phyloP scores from a whole-genome alignment of 2,329 filamentous ascomycete species.

The Aaosphaeria arxii region DNA sequence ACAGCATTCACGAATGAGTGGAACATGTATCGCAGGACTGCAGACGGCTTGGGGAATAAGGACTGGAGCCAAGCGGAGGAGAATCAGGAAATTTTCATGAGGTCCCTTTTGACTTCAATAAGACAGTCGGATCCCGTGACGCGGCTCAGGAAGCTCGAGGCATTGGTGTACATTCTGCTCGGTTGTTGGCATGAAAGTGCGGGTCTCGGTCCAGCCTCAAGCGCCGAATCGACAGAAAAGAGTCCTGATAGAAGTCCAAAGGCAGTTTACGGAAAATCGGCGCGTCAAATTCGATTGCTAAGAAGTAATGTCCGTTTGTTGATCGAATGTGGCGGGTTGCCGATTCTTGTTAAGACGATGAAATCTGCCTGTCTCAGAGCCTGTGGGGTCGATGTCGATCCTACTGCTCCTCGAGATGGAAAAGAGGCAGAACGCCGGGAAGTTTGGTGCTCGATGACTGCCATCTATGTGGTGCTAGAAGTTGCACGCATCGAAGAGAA shows the following conservation, averaged over 20 bases:
- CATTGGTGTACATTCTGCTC: conserved; percentile 46
- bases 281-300: conserved; percentile 44
- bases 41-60: conserved; percentile 42
- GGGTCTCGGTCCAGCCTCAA: conserved; percentile 16
- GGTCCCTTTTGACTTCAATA: conserved; percentile 37
- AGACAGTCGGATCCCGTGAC: conserved; percentile 22
- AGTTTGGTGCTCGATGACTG: conserved; percentile 49
- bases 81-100: conserved; percentile 57
- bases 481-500: conserved; percentile 38
- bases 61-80: conserved; percentile 67
- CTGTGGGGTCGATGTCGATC: conserved; percentile 23
- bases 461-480: conserved; percentile 50
- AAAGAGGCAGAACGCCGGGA: conserved; percentile 41
- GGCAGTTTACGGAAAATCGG: conserved; percentile 29
- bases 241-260: conserved; percentile 11
- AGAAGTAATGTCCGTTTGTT: conserved; percentile 43
- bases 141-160: conserved; percentile 39
- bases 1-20: conserved; percentile 76
- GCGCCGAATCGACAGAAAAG: conserved; percentile 6
- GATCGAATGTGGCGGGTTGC: conserved; percentile 39
- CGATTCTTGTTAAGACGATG: conserved; percentile 39
- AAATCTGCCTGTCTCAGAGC: conserved; percentile 29
- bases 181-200: conserved; percentile 52
- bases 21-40: conserved; percentile 40
- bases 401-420: conserved; percentile 25